Conservation (phyloP, 2,329 filamentous ascomycete species). For the Ophiocordyceps camponoti-floridani region DNA sequence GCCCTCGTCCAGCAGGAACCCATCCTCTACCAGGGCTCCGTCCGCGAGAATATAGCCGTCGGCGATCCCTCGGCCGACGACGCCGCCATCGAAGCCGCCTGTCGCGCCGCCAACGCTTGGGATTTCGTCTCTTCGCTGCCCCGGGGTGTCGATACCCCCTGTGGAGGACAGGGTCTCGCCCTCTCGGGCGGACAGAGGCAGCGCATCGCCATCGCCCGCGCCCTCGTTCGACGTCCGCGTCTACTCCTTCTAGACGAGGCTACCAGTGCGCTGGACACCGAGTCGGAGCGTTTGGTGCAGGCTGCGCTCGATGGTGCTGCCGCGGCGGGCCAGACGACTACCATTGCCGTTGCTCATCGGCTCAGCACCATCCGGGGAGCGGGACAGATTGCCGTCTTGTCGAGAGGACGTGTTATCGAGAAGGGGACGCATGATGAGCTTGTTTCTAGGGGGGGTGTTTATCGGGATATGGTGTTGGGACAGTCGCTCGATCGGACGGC, state of each 20-base stretch:
- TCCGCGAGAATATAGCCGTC: slow-evolving; percentile 34
- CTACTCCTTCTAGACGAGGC: slow-evolving; percentile 60
- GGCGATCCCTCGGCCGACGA: slow-evolving; percentile 6
- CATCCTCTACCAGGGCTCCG: slow-evolving; percentile 27
- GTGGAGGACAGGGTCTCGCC: slow-evolving; percentile 49
- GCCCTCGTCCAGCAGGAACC: slow-evolving; percentile 24
- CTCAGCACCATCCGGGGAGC: slow-evolving; percentile 36
- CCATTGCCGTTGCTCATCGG: slow-evolving; percentile 48
- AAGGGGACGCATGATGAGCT: slow-evolving; percentile 43
- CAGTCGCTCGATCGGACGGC: slow-evolving; percentile 18
- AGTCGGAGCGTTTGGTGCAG: slow-evolving; percentile 49
- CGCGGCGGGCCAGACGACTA: slow-evolving; percentile 33
- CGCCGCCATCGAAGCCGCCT: slow-evolving; percentile 27
- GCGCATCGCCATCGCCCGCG: slow-evolving; percentile 54
- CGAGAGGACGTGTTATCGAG: slow-evolving; percentile 28
- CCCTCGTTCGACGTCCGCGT: slow-evolving; percentile 46
- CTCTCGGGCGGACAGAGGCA: slow-evolving; percentile 59
- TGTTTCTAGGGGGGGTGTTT: slow-evolving; percentile 26
- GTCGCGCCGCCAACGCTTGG: slow-evolving; percentile 34
- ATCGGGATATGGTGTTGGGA: slow-evolving; percentile 33
- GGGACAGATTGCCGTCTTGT: slow-evolving; percentile 44
- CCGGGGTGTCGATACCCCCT: slow-evolving; percentile 42
- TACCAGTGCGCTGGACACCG: slow-evolving; percentile 44
- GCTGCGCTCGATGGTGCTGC: slow-evolving; percentile 33
- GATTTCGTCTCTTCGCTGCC: slow-evolving; percentile 37